phyloP scores from a whole-genome alignment of 1,139 yeast genomes.

The Sugiyamaella novakii region DNA sequence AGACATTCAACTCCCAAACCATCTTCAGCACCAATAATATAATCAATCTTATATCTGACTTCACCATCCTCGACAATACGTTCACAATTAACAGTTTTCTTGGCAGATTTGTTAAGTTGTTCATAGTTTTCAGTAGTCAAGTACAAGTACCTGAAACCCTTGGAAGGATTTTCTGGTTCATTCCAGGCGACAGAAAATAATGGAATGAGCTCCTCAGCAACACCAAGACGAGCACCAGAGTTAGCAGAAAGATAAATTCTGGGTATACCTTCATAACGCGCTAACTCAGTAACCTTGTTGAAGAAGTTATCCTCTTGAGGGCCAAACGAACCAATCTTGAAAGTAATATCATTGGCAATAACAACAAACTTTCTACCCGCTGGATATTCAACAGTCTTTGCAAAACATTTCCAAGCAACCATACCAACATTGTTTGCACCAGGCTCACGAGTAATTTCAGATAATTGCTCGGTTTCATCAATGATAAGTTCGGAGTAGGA shows the following conservation, averaged over 20 bases:
- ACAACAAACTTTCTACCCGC: slow-evolving; percentile 90
- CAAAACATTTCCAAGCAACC: slow-evolving; percentile 93
- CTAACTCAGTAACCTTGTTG: slow-evolving; percentile 88
- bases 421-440: slow-evolving; percentile 95
- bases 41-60: slow-evolving; percentile 74
- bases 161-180: slow-evolving; percentile 67
- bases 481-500: slow-evolving; percentile 76
- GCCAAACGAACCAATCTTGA: slow-evolving; percentile 97
- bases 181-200: slow-evolving; percentile 92
- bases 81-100: slow-evolving; percentile 67
- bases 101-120: slow-evolving; percentile 58
- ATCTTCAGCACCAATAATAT: slow-evolving; percentile 91
- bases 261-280: slow-evolving; percentile 89
- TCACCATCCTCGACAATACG: slow-evolving; percentile 82
- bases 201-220: slow-evolving; percentile 94
- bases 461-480: slow-evolving; percentile 68
- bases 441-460: slow-evolving; percentile 92
- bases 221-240: slow-evolving; percentile 98
- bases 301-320: slow-evolving; percentile 95
- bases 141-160: slow-evolving; percentile 90
- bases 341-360: slow-evolving; percentile 95
- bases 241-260: slow-evolving; percentile 94
- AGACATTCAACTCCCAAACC: slow-evolving; percentile 98
- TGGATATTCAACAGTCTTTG: slow-evolving; percentile 96
- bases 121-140: slow-evolving; percentile 69